These are phyloP conservation scores for Zancudomyces culisetae DNA, from an alignment of 371 early-diverging fungal genomes.

Conservation along the genomic window DNA sequence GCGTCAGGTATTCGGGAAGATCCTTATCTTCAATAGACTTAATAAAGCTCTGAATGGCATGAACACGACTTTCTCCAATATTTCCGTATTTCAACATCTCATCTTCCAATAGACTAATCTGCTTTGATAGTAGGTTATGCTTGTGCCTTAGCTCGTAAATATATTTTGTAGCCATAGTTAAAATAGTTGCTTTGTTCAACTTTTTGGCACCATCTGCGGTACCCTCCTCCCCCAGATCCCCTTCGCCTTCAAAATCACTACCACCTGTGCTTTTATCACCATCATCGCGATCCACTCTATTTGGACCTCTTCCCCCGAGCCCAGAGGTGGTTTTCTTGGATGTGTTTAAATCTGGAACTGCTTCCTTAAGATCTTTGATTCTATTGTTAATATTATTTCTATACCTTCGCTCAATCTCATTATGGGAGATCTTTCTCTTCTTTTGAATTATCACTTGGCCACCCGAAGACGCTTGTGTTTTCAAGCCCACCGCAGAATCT, in stretches of 20 bases:
- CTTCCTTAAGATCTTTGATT: constrained; percentile 59
- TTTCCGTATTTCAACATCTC: background rate
- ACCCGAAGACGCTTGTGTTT: too few species aligned
- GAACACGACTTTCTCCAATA: background rate
- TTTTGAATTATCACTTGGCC: constrained; percentile 23
- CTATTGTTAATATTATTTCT: constrained; percentile 89
- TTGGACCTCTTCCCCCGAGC: constrained; percentile 3
- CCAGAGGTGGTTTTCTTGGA: constrained; percentile 5
- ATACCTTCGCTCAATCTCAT: constrained; percentile 84
- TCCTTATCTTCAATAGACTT: background rate
- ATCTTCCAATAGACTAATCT: background rate
- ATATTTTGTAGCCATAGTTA: constrained; percentile 76
- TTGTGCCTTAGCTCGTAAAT: constrained; percentile 46
- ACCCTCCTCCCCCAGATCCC: constrained; percentile 29
- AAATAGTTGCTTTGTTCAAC: constrained; percentile 75
- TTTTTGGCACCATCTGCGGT: constrained; percentile 31
- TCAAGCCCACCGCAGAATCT: too few species aligned
- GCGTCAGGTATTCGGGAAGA: background rate
- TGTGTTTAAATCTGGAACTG: constrained; percentile 58
- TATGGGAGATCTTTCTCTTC: constrained; percentile 78
- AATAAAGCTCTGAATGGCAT: background rate
- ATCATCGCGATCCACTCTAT: constrained; percentile 5
- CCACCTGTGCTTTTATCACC: constrained; percentile 6
- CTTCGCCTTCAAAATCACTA: constrained; percentile 15
- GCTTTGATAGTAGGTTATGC: constrained; percentile 20